phyloP scores from a whole-genome alignment of 768 basidiomycete genomes.

The Inosperma sp. region DNA sequence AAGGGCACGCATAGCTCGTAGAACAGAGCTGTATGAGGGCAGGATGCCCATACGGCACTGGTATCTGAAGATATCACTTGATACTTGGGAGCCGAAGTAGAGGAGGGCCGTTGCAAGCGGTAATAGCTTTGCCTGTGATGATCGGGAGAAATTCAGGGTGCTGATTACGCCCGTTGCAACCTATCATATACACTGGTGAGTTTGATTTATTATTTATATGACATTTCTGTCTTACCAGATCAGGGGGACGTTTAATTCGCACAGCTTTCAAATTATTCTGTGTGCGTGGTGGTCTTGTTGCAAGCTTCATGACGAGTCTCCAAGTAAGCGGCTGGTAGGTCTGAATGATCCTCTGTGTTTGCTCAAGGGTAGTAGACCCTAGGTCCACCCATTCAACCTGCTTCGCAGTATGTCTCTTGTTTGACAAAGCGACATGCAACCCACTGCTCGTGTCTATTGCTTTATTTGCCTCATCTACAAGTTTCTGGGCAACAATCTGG shows the following conservation, averaged over 20 bases:
- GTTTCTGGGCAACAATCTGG: slow-evolving; percentile 16
- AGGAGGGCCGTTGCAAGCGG: background rate
- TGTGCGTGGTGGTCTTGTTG: background rate
- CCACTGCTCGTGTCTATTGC: slow-evolving; percentile 14
- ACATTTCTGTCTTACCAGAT: too few relatives aligned
- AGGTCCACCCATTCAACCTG: background rate
- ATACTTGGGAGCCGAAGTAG: too few relatives aligned
- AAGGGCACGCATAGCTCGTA: too few relatives aligned
- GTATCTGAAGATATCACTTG: too few relatives aligned
- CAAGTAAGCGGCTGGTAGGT: background rate
- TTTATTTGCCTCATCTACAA: slow-evolving; percentile 13
- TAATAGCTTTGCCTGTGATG: background rate
- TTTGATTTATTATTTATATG: too few relatives aligned
- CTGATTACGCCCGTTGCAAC: background rate
- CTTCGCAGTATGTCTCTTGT: background rate
- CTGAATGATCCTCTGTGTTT: background rate
- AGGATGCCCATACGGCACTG: too few relatives aligned
- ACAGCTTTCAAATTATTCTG: too few relatives aligned
- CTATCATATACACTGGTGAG: too few relatives aligned
- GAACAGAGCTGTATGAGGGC: too few relatives aligned
- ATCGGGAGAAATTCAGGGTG: background rate
- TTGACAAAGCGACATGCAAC: slow-evolving; percentile 10
- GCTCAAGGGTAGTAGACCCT: background rate
- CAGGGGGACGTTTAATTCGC: too few relatives aligned
- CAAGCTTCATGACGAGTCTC: background rate